Evolutionary conservation across 2,329 filamentous ascomycete genomes (phyloP), one percentile per base, ranked within the genome.

Genomic region (Metarhizium brunneum): DNA sequence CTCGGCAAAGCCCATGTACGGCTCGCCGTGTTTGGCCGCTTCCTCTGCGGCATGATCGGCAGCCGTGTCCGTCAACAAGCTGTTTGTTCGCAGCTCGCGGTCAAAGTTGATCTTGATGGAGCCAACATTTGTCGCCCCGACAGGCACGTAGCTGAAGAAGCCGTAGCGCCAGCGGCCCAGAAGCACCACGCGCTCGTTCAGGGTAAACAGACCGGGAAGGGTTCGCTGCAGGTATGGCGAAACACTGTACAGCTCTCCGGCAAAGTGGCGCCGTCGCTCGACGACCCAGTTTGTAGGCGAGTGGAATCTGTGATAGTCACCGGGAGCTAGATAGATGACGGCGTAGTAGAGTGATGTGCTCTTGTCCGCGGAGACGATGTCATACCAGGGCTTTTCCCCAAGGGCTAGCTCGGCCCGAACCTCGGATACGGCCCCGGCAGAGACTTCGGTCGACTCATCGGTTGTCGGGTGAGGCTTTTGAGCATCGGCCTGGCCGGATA

Each of bases 261-360:
- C 92, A 68, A 99, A 99, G 74, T 99, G 94, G n/a, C 94, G 88
- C 47, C 95, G 85, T 61, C 86, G 86, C 72, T 96, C 89, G 38
- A 94, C 94, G 16, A 99, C 91, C 94, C 94, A 99, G 63, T 90
- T 88, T 2, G 90, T 86, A 0, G 94, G 94, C 1, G 90, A 95
- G 75, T 99, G 95, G 77, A 97, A 99, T 61, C 92, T 89, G 74
- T 99, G 94, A 74, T 99, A 99, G 75, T 99, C 95, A 52, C 94
- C 94, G 0, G 94, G 94, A 0, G 95, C 94, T 47, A 99, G 84
- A 73, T 99, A 99, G 66, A 99, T 85, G 60, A 99, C 95, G 58
- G 80, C 88, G 72, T 97, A 99, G 76, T 95, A 96, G 7, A 99
- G 81, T 10, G 86, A 83, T 5, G 86, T 90, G 69, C 75, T 79